These are phyloP conservation scores for Ascochyta lentis DNA, from an alignment of 2,329 filamentous ascomycete genomes.

Conservation along the genomic window DNA sequence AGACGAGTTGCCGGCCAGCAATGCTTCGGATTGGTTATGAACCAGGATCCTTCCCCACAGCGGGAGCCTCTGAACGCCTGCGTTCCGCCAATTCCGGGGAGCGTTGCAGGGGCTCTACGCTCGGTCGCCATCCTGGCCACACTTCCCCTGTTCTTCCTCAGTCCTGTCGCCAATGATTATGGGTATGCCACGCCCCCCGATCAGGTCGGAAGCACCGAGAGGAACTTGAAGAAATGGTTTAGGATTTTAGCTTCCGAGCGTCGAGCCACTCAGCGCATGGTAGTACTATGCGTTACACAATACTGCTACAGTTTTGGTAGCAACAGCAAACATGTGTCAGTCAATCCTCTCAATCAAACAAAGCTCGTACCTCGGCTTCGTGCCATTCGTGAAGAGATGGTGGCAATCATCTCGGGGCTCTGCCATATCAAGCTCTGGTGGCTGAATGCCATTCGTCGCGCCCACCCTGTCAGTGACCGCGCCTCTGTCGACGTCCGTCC, in stretches of 20 bases:
- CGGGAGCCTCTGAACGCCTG: slow-evolving; percentile 13
- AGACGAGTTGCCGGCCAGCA: slow-evolving; percentile 22
- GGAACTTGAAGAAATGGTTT: slow-evolving; percentile 9
- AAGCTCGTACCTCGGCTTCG: slow-evolving; percentile 29
- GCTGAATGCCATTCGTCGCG: slow-evolving; percentile 25
- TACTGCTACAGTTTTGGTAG: slow-evolving; percentile 2
- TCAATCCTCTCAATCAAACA: slow-evolving; percentile 15
- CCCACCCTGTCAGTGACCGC: slow-evolving; percentile 34
- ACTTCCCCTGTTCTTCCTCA: slow-evolving; percentile 15
- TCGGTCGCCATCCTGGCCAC: slow-evolving; percentile 9
- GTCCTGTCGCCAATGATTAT: slow-evolving; percentile 19
- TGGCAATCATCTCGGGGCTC: slow-evolving; percentile 43
- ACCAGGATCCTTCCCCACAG: slow-evolving; percentile 15
- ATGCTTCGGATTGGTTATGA: slow-evolving; percentile 24
- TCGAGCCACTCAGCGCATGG: slow-evolving; percentile 21
- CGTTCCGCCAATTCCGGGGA: slow-evolving; percentile 11
- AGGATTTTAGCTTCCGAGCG: slow-evolving; percentile 12
- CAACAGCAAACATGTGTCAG: slow-evolving; percentile 29
- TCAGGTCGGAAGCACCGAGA: slow-evolving; percentile 15
- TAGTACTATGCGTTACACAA: slow-evolving; percentile 15
- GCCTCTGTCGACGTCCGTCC: slow-evolving; percentile 30
- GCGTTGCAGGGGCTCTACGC: slow-evolving; percentile 11
- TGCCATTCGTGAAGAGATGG: slow-evolving; percentile 17
- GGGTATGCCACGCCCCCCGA: slow-evolving; percentile 10
- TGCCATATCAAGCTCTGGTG: slow-evolving; percentile 36